phyloP scores from a whole-genome alignment of 164 flowering plant species.

The Stephania cephalantha region DNA sequence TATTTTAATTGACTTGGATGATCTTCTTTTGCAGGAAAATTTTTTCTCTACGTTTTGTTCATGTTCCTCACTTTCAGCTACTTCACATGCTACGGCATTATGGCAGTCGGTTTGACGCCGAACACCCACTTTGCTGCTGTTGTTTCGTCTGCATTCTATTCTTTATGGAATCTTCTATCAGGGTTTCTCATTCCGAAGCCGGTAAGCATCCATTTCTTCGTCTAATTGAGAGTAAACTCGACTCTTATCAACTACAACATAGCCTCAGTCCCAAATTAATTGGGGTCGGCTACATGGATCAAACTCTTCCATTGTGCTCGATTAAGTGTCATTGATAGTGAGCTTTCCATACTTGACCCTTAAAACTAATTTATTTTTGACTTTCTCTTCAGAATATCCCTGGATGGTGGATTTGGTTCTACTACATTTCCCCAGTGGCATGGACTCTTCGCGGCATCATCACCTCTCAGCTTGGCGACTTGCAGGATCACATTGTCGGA shows the following conservation, averaged over 20 bases:
- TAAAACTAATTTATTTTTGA: not conserved
- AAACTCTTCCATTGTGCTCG: too few relatives aligned
- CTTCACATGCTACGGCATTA: conserved; percentile 19
- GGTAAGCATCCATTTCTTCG: conserved; percentile 2
- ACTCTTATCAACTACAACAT: too few relatives aligned
- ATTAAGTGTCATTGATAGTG: too few relatives aligned
- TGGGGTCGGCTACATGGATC: too few relatives aligned
- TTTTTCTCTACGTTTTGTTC: conserved; percentile 8
- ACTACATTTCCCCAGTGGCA: conserved; percentile 8
- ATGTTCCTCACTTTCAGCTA: conserved; percentile 10
- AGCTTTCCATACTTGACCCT: not conserved
- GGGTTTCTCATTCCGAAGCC: conserved; percentile 16
- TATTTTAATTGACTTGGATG: not conserved
- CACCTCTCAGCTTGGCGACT: conserved; percentile 69
- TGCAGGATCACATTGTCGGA: conserved; percentile 25
- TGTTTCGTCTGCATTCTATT: conserved; percentile 12
- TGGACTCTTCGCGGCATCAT: conserved; percentile 48
- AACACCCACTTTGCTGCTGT: conserved; percentile 5
- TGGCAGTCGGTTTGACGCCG: conserved; percentile 11
- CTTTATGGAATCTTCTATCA: conserved; percentile 18
- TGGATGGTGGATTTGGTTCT: conserved; percentile 13
- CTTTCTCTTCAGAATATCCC: conserved; percentile 7
- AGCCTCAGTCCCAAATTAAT: too few relatives aligned
- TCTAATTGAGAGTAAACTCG: not conserved
- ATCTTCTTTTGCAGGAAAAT: not conserved